phyloP scores from a whole-genome alignment of 2,329 filamentous ascomycete genomes.

The Xylaria multiplex region DNA sequence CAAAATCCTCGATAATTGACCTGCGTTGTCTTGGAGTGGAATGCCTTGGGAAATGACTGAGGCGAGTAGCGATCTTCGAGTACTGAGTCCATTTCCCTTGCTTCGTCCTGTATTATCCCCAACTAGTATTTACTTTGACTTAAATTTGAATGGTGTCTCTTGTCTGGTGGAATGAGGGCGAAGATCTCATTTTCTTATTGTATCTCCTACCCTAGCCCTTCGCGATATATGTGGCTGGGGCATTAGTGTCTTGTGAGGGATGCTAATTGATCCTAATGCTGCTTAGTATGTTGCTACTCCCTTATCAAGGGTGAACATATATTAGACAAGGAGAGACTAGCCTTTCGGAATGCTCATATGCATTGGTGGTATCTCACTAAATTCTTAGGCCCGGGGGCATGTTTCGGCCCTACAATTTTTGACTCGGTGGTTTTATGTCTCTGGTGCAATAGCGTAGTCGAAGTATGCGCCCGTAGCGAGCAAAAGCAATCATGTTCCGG shows the following conservation, averaged over 20 bases:
- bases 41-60: constrained; percentile 26
- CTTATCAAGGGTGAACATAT: constrained; percentile 7
- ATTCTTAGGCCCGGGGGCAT: constrained; percentile 38
- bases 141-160: constrained; percentile 13
- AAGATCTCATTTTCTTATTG: constrained; percentile 22
- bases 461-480: constrained; percentile 9
- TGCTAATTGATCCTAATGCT: constrained; percentile 4
- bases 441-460: constrained; percentile 36
- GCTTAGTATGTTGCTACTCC: background rate
- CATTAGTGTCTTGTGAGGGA: constrained; percentile 15
- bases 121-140: constrained; percentile 27
- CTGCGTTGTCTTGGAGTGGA: constrained; percentile 34
- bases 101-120: constrained; percentile 34
- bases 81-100: constrained; percentile 32
- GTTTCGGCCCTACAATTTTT: constrained; percentile 40
- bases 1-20: constrained; percentile 11
- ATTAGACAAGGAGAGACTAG: constrained; percentile 1
- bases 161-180: constrained; percentile 39
- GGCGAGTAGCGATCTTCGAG: constrained; percentile 10
- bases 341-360: constrained; percentile 26
- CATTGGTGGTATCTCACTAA: constrained; percentile 32
- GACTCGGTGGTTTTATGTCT: constrained; percentile 40
- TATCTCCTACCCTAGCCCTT: background rate
- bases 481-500: constrained; percentile 44
- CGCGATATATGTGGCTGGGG: background rate